These are phyloP conservation scores for Solanum chiquidenum DNA, from an alignment of 257 asterid genomes.

Conservation along the genomic window DNA sequence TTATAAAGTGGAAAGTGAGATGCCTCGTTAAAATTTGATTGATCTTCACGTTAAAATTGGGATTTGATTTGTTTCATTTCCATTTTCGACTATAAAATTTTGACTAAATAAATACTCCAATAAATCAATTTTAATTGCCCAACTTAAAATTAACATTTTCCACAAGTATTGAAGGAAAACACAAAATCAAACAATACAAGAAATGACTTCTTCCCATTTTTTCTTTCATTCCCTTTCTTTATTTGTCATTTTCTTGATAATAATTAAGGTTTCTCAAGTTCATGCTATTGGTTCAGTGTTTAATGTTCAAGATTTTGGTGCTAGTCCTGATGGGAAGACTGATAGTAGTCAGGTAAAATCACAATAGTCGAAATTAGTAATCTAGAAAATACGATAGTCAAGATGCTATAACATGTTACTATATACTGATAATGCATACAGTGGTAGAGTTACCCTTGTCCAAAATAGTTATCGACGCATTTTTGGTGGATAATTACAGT, in stretches of 20 bases:
- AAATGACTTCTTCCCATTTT: neutral
- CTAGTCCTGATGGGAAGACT: neutral
- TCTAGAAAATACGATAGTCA: neutral
- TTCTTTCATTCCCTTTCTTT: neutral
- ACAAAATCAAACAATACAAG: neutral
- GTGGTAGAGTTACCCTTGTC: neutral
- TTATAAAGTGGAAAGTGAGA: neutral
- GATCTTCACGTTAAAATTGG: neutral
- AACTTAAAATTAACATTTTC: neutral
- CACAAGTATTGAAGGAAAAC: neutral
- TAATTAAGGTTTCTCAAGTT: neutral
- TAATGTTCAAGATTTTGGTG: slow-evolving; percentile 1
- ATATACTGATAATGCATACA: neutral
- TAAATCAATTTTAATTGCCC: neutral
- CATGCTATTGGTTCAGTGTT: neutral
- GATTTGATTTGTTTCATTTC: neutral
- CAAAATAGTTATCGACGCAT: neutral
- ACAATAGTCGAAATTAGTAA: neutral
- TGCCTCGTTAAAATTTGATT: neutral
- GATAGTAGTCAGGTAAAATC: neutral
- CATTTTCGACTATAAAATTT: neutral
- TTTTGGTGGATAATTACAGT: neutral
- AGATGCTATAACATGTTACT: neutral
- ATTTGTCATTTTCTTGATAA: neutral
- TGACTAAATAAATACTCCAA: neutral